These are phyloP conservation scores for Irpex sp. DNA, from an alignment of 1,284 basidiomycete species.

Conservation along the genomic window DNA sequence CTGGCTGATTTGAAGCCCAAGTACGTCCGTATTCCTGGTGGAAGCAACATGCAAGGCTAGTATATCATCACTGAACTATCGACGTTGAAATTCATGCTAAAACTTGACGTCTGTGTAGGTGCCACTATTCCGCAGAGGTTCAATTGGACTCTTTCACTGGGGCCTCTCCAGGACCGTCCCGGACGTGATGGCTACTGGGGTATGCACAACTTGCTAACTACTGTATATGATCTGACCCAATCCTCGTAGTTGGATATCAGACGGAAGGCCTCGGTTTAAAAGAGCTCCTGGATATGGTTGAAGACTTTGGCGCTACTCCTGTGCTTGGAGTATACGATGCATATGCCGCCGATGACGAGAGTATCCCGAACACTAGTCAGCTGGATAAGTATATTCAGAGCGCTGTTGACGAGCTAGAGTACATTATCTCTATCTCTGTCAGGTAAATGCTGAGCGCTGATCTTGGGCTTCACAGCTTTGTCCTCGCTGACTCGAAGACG, in stretches of 20 bases:
- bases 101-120: background rate
- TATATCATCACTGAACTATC: background rate
- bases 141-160: slow-evolving; percentile 6
- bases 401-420: slow-evolving; percentile 6
- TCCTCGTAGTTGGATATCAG: slow-evolving; percentile 5
- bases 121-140: slow-evolving; percentile 1
- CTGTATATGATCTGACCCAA: background rate
- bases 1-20: slow-evolving; percentile 6
- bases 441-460: background rate
- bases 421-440: background rate
- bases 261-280: slow-evolving; percentile 7
- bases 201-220: background rate
- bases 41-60: slow-evolving; percentile 7
- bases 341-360: slow-evolving; percentile 8
- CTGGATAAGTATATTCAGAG: slow-evolving; percentile 10
- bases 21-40: slow-evolving; percentile 5
- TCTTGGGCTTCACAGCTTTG: background rate
- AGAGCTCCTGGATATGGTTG: slow-evolving; percentile 7
- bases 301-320: slow-evolving; percentile 8
- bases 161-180: slow-evolving; percentile 3
- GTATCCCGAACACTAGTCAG: slow-evolving; percentile 8
- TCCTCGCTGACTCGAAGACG: slow-evolving; percentile 1
- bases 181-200: slow-evolving; percentile 9
- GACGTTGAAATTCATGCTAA: background rate
- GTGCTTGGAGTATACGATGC: slow-evolving; percentile 7